Evolutionary conservation across 495 filamentous ascomycete genomes (phyloP), one percentile per base, ranked within the genome.

Genomic region (Staphylotrichum longicolle): DNA sequence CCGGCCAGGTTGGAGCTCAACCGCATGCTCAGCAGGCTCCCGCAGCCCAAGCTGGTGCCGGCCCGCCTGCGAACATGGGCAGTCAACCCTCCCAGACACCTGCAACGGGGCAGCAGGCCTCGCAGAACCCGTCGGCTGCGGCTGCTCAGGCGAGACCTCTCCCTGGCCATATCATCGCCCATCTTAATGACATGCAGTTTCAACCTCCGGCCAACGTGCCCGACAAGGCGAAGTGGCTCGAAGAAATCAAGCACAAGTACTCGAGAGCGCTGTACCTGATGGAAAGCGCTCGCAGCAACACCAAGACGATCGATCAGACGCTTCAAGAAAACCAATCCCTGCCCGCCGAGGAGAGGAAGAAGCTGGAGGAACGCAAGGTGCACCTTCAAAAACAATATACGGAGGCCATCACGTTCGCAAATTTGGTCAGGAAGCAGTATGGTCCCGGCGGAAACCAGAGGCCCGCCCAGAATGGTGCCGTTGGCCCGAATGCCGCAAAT

Each of bases 131-230:
- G 15, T 7, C 30, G 52, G 59, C 49, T 20, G 57, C 15, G 58
- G 51, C 37, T 40, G 57, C 45, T 59, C 55, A 47, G 46, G 49
- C 49, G 47, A 68, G 50, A 33, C 8, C 27, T 11, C 14, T 75
- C 3, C 71, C 75, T 0, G 63, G 68, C n/a, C 48, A 68, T 39
- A 71, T 79, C 35, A 12, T 74, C n/a, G 64, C 70, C 0, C 76
- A 78, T 48, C 41, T 73, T 6, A 71, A 68, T 39, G 72, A 77
- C 33, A 58, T 79, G 27, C 68, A 66, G 7, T 78, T 76, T 63
- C 46, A 55, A 9, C 37, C 60, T 1, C 66, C 76, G 5, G 30
- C 65, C 20, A 54, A 58, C 33, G 52, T 74, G 9, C 0, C 53
- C 1, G 55, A 70, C 8, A 66, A 59, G 8, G 56, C 62, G 3